Evolutionary conservation across 345 rosid genomes (phyloP).

Genomic region (Eucalyptus melliodora): DNA sequence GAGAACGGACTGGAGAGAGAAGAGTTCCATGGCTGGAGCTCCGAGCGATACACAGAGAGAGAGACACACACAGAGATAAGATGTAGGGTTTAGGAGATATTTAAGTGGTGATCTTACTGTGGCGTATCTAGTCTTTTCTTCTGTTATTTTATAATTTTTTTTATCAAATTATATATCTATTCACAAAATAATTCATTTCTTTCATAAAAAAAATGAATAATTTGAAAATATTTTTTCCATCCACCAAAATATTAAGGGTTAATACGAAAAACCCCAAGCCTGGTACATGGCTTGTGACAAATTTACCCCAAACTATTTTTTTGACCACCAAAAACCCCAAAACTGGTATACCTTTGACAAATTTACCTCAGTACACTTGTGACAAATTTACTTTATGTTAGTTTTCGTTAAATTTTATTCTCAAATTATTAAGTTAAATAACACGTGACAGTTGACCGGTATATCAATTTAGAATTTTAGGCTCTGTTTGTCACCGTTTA

Average conservation of each 20-base stretch:
- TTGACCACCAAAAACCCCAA: no score
- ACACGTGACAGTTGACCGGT: no score
- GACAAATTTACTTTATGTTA: no score
- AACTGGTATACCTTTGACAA: no score
- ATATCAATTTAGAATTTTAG: no score
- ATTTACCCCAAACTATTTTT: no score
- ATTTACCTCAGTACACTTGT: no score
- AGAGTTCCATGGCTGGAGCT: constrained; percentile 5
- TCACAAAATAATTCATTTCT: neutral
- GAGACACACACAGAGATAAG: neutral
- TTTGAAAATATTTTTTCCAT: neutral
- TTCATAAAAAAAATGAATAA: neutral
- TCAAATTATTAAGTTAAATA: no score
- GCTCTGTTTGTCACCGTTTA: no score
- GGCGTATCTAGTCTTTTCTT: neutral
- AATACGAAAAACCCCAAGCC: no score
- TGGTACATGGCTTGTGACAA: no score
- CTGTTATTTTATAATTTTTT: neutral
- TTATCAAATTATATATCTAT: neutral
- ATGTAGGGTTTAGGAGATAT: neutral
- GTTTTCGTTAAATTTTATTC: no score
- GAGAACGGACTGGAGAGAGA: constrained; percentile 3
- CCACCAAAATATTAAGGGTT: neutral
- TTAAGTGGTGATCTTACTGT: neutral
- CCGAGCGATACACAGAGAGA: neutral